A percentile compares a stretch with the other conserved stretches of the same genome.
phyloP scores from a whole-genome alignment of 2,329 filamentous ascomycete genomes.

The Neonectria coccinea region DNA sequence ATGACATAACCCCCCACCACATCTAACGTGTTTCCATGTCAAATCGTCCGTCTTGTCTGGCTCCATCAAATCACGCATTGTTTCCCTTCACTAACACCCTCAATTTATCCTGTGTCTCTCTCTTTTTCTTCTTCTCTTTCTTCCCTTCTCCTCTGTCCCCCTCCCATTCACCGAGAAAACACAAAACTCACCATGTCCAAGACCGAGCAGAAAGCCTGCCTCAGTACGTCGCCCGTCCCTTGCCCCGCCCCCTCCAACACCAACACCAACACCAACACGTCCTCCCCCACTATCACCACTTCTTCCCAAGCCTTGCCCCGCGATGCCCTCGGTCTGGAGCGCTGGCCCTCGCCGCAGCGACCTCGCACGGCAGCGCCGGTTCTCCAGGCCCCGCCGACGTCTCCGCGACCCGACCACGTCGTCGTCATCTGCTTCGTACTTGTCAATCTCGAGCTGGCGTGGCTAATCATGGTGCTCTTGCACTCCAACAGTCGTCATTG shows the following conservation, averaged over 20 bases:
- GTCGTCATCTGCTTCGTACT: conserved; percentile 64
- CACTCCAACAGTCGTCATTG: conserved; percentile 86
- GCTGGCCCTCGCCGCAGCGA: conserved; percentile 35
- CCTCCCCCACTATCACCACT: conserved; percentile 12
- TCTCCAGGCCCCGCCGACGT: conserved; percentile 25
- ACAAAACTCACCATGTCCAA: conserved; percentile 59
- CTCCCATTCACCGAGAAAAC: conserved; percentile 30
- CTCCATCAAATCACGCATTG: conserved; percentile 49
- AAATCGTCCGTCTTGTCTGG: conserved; percentile 37
- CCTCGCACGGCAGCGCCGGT: conserved; percentile 38
- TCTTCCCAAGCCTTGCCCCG: conserved; percentile 26
- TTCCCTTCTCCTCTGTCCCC: conserved; percentile 29
- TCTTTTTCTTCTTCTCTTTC: conserved; percentile 28
- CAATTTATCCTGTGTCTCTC: conserved; percentile 25
- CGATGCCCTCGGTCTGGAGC: conserved; percentile 33
- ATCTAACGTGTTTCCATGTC: conserved; percentile 44
- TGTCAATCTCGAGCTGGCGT: conserved; percentile 67
- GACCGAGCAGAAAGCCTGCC: conserved; percentile 70
- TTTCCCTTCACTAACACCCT: conserved; percentile 37
- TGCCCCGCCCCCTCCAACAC: conserved; percentile 46
- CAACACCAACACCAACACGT: conserved; percentile 20
- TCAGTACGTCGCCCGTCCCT: conserved; percentile 64
- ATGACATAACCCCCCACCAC: conserved; percentile 46
- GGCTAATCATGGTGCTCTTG: conserved; percentile 69
- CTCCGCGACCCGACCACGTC: conserved; percentile 51